Evolutionary conservation across 768 basidiomycete species (phyloP), one percentile per base, ranked within the genome.

Genomic region (Dendrothele bispora): DNA sequence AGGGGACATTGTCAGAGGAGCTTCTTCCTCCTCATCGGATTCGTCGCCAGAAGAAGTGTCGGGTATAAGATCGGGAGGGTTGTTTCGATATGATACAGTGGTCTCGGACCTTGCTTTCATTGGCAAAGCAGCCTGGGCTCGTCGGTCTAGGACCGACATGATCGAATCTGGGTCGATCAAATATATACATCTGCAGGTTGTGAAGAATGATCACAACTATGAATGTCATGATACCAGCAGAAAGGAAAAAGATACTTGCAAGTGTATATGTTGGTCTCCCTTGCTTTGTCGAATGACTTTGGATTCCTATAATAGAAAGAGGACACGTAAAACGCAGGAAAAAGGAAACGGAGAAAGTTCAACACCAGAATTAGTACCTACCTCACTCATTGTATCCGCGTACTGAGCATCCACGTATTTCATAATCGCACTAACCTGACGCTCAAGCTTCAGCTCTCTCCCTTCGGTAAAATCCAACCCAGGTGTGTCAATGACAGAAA

Each of bases 241-340:
- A 17, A 34, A 15, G 24, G 40, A 37, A 50, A 41, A 20, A 47
- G 53, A 7, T 20, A 66, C 88, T 66, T 63, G 91, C 89, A 92
- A 68, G 68, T 94, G 91, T 56, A 94, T 84, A 56, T 93, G 91
- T 56, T 90, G 88, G 67, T 94, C 91, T 40, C 88, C 90, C 69
- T 86, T 91, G 68, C 80, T 89, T 63, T 90, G 81, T 54, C 91
- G 81, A 43, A 92, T 72, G 34, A 94, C 90, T 74, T 93, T 94
- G 46, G 87, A 88, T 73, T 93, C 90, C 90, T 51, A 20, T 20
- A 17, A 7, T 10, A 6, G 26, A 5, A 32, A 14, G 25, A 15
- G 24, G 24, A 4, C 36, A 4, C 7, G 32, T 12, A 34, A 34
- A 26, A 5, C 11, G 8, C 53, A 61, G 5, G 21, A 20, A n/a